phyloP scores from a whole-genome alignment of 2,329 filamentous ascomycete species.

The Botrytis deweyae region DNA sequence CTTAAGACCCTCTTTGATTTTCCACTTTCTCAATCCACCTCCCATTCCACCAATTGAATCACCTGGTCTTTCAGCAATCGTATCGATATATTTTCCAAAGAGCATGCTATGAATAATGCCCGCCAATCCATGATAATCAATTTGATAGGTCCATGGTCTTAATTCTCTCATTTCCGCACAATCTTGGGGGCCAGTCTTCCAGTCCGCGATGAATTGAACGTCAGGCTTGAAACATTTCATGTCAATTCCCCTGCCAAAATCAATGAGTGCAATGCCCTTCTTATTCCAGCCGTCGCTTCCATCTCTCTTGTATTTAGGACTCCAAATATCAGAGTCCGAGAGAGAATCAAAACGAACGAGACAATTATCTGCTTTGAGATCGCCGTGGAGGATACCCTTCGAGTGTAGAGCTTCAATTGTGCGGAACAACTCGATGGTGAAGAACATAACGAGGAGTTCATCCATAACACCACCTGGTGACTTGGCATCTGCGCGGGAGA shows the following conservation, averaged over 20 bases:
- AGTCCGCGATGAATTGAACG: constrained; percentile 91
- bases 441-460: constrained; percentile 91
- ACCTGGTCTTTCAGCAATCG: constrained; percentile 48
- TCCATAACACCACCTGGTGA: constrained; percentile 70
- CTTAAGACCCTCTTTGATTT: constrained; percentile 80
- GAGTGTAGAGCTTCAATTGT: constrained; percentile 84
- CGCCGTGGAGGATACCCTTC: constrained; percentile 80
- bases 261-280: constrained; percentile 83
- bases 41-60: constrained; percentile 47
- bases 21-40: constrained; percentile 65
- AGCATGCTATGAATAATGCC: constrained; percentile 84
- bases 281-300: constrained; percentile 75
- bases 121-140: constrained; percentile 92
- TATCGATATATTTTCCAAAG: constrained; percentile 95
- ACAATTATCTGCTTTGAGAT: constrained; percentile 94
- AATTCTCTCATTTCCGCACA: constrained; percentile 95
- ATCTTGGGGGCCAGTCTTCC: constrained; percentile 83
- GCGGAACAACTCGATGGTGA: constrained; percentile 84
- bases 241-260: constrained; percentile 93
- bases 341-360: constrained; percentile 74
- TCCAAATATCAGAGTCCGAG: constrained; percentile 49
- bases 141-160: constrained; percentile 94
- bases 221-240: constrained; percentile 77
- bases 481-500: constrained; percentile 68
- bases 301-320: constrained; percentile 66